A percentile compares a stretch with the other conserved stretches of the same genome.
Evolutionary conservation across 2,329 filamentous ascomycete species (phyloP).

Genomic region (Rhinocladiella mackenziei): DNA sequence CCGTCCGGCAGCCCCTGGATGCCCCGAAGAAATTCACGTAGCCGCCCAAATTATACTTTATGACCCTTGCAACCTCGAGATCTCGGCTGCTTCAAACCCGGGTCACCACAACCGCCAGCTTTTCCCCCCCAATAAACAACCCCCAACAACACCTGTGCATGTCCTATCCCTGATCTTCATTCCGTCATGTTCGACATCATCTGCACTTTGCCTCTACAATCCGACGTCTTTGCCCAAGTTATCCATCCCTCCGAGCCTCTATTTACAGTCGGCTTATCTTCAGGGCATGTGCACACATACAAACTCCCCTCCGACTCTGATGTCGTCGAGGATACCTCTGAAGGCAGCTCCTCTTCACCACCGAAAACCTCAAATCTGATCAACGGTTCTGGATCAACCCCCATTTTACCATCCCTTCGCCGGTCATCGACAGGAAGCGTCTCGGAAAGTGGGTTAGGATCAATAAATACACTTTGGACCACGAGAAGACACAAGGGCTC

Average conservation of each 20-base stretch:
- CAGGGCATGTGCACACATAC: constrained; percentile 54
- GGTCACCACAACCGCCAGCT: too few relatives aligned
- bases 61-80: too few relatives aligned
- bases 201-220: constrained; percentile 78
- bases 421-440: constrained; percentile 35
- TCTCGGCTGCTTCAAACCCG: too few relatives aligned
- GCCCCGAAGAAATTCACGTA: too few relatives aligned
- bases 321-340: constrained; percentile 15
- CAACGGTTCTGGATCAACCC: constrained; percentile 16
- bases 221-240: constrained; percentile 84
- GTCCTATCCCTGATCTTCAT: neutral
- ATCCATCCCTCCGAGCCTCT: constrained; percentile 81
- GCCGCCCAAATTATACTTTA: too few relatives aligned
- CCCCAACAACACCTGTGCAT: too few relatives aligned
- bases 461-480: constrained; percentile 78
- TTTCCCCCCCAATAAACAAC: too few relatives aligned
- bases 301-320: constrained; percentile 59
- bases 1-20: too few relatives aligned
- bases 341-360: constrained; percentile 14
- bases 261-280: constrained; percentile 69
- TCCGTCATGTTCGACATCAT: constrained; percentile 67
- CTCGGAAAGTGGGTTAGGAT: constrained; percentile 61
- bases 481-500: constrained; percentile 91
- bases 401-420: constrained; percentile 23
- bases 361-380: constrained; percentile 3